A percentile compares a stretch with the other conserved stretches of the same genome.
Evolutionary conservation across 208 protist genomes (phyloP).

Genomic region (Acanthamoeba castellanii): DNA sequence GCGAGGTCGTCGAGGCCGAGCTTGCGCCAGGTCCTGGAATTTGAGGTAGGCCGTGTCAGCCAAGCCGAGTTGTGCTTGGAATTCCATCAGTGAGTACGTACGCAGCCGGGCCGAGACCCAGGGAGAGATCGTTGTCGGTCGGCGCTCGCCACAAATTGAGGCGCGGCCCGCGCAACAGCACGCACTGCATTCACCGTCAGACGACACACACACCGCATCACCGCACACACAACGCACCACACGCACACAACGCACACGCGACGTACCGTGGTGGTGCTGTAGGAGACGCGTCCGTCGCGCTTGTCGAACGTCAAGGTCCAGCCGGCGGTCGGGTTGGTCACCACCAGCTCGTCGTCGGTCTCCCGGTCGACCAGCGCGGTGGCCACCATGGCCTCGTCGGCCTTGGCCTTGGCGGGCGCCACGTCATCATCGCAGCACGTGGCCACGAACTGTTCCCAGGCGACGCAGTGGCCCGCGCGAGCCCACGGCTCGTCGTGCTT

Average conservation of each 20-base stretch:
- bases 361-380: background rate
- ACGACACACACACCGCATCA: no score
- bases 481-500: conserved; percentile 25
- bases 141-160: conserved; percentile 49
- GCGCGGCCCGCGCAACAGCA: background rate
- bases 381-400: background rate
- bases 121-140: conserved; percentile 42
- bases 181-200: no score
- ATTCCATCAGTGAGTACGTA: background rate
- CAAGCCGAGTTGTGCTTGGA: no score
- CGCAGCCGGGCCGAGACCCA: background rate
- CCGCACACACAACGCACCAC: no score
- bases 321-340: no score
- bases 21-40: background rate
- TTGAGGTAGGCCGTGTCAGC: no score
- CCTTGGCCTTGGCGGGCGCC: background rate
- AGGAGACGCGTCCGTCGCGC: background rate
- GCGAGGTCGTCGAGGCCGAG: background rate
- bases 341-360: background rate
- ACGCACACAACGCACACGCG: no score
- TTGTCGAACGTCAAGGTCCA: no score
- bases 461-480: background rate
- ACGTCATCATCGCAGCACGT: background rate
- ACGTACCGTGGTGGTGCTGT: background rate
- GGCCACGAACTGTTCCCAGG: conserved; percentile 25